A percentile compares a stretch with the other conserved stretches of the same genome.
These are phyloP conservation scores for Phytophthora chlamydospora DNA, from an alignment of 352 stramenopile species.

Conservation along the genomic window DNA sequence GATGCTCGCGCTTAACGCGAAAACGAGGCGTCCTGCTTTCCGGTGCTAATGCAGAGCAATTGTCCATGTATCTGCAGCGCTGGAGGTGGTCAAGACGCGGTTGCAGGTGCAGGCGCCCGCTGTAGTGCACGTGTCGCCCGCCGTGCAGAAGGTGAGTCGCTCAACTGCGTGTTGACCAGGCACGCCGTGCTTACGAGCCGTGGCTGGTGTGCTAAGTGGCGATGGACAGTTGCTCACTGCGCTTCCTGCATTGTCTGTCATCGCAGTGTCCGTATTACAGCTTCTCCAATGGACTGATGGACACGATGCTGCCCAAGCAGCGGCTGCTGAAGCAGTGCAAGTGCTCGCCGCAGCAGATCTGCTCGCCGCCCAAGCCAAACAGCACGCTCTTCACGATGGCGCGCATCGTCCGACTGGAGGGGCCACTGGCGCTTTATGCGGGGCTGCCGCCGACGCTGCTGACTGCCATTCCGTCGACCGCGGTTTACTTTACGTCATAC, in stretches of 20 bases:
- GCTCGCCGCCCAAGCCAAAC: slow-evolving; percentile 36
- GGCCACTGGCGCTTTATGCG: slow-evolving; percentile 70
- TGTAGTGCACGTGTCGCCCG: slow-evolving; percentile 52
- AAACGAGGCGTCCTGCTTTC: not conserved
- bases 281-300: slow-evolving; percentile 85
- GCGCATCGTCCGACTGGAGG: slow-evolving; percentile 68
- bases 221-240: slow-evolving; percentile 12
- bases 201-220: not conserved
- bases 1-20: slow-evolving; percentile 1
- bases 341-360: slow-evolving; percentile 56
- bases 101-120: slow-evolving; percentile 76
- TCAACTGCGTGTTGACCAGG: not conserved
- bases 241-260: not conserved
- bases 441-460: slow-evolving; percentile 90
- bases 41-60: not conserved
- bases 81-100: slow-evolving; percentile 88
- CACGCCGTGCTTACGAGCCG: too few relatives aligned
- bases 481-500: slow-evolving; percentile 95
- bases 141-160: slow-evolving; percentile 50
- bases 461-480: slow-evolving; percentile 93
- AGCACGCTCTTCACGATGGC: slow-evolving; percentile 72
- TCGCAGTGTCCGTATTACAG: slow-evolving; percentile 72
- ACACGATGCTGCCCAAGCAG: slow-evolving; percentile 81
- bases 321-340: slow-evolving; percentile 59
- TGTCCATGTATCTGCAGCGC: slow-evolving; percentile 39